Evolutionary conservation across 257 asterid genomes (phyloP), one percentile per base, ranked within the genome.

Genomic region (Solanum phureja): DNA sequence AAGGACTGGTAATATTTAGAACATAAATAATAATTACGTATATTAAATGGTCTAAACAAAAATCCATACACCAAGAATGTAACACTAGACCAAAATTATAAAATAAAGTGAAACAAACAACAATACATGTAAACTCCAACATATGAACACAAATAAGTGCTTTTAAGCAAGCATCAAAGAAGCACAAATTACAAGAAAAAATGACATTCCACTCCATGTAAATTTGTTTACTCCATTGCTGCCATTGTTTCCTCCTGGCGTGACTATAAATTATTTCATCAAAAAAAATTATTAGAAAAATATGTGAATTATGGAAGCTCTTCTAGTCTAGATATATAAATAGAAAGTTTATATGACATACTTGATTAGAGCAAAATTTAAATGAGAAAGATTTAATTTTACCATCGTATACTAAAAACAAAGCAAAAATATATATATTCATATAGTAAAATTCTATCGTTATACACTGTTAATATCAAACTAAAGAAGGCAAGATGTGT

Each of bases 171-270:
- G 90, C 89, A 93, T 88, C 60, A 92, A 11, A 66, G 92, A 62
- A 58, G 93, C 92, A 37, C 85, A 88, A 37, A 90, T 87, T 87
- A 93, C 79, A 72, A 94, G 38, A 11, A 94, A 74, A 58, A 91
- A 87, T 12, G 95, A 89, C 33, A 92, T 86, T 73, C 94, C 98
- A 88, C 86, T 83, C 91, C 91, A 91, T 66, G 92, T 88, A 34
- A 90, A 56, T 46, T 58, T 87, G 86, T 88, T 91, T 3, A 73
- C 96, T 6, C 87, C 94, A 81, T 37, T 91, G 73, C n/a, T 42
- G 5, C 31, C 84, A 77, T 76, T 27, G 66, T 24, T 79, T 27
- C 68, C 68, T 27, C 85, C 85, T 5, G 87, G 81, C 2, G 87
- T 85, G 24, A 19, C 87, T 85, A 64, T 37, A 85, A 85, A 64